phyloP scores from a whole-genome alignment of 306 rosid species.

The Rosa rugosa region DNA sequence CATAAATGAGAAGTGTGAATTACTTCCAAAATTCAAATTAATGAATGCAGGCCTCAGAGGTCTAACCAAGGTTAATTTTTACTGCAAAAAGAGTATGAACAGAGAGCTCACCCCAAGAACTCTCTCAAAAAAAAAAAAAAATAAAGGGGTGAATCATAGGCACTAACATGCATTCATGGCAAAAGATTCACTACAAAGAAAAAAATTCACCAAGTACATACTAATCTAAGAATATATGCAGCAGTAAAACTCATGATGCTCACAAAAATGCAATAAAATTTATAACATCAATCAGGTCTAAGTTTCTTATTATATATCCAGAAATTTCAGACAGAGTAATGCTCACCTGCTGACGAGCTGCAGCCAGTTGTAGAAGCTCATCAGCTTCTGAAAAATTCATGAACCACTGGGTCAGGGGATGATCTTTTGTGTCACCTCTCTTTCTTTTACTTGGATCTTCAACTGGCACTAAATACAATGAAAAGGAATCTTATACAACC shows the following conservation, averaged over 20 bases:
- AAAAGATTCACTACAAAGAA: background rate
- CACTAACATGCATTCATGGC: background rate
- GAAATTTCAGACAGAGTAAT: constrained; percentile 4
- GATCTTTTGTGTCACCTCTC: constrained; percentile 73
- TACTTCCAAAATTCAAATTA: background rate
- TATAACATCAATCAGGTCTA: background rate
- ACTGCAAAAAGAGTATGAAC: background rate
- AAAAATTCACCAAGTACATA: background rate
- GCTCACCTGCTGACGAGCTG: constrained; percentile 78
- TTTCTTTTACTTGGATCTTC: constrained; percentile 65
- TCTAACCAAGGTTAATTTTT: background rate
- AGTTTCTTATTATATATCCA: background rate
- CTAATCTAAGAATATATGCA: background rate
- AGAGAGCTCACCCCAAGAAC: background rate
- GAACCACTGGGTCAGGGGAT: constrained; percentile 67
- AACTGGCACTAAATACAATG: constrained; percentile 49
- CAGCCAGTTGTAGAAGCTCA: constrained; percentile 77
- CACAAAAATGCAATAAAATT: background rate
- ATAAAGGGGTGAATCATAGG: background rate
- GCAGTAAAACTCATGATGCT: background rate
- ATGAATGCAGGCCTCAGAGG: background rate
- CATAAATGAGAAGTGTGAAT: background rate
- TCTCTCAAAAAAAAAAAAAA: background rate
- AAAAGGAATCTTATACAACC: constrained; percentile 14
- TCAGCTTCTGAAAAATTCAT: constrained; percentile 81